Evolutionary conservation across 148 eudicot species (phyloP).

Genomic region (Amaranthus hypochondriacus): DNA sequence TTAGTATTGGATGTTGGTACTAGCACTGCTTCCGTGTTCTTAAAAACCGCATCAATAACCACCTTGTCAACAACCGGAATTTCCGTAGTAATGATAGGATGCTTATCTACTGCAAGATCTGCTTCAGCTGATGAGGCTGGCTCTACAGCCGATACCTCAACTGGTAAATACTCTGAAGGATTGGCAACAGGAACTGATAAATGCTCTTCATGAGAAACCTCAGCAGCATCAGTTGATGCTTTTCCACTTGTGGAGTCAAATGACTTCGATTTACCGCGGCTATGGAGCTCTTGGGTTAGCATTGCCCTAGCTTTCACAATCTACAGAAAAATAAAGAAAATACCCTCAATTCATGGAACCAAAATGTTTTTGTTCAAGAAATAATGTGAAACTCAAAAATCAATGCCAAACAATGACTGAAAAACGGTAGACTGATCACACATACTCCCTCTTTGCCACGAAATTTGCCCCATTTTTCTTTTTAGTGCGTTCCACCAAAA

Average conservation of each 20-base stretch:
- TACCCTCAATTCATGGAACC: background rate
- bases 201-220: constrained; percentile 34
- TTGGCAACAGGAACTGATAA: constrained; percentile 38
- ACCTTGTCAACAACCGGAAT: constrained; percentile 54
- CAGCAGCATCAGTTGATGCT: constrained; percentile 23
- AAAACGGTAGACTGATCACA: no score
- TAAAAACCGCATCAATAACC: constrained; percentile 46
- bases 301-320: constrained; percentile 68
- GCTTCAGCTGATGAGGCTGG: constrained; percentile 22
- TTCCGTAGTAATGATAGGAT: constrained; percentile 39
- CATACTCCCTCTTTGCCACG: no score
- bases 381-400: no score
- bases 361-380: background rate
- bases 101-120: constrained; percentile 50
- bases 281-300: constrained; percentile 54
- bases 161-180: constrained; percentile 35
- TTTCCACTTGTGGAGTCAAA: constrained; percentile 24
- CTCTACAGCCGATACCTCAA: constrained; percentile 34
- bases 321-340: constrained; percentile 36
- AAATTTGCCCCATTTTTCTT: no score
- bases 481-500: no score
- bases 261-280: constrained; percentile 34
- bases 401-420: no score
- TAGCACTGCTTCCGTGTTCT: constrained; percentile 23
- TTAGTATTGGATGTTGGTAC: constrained; percentile 25